A percentile compares a stretch with the other conserved stretches of the same genome.
These are phyloP conservation scores for Erythrobasidium hasegawianum DNA, from an alignment of 1,284 basidiomycete genomes.

Conservation along the genomic window DNA sequence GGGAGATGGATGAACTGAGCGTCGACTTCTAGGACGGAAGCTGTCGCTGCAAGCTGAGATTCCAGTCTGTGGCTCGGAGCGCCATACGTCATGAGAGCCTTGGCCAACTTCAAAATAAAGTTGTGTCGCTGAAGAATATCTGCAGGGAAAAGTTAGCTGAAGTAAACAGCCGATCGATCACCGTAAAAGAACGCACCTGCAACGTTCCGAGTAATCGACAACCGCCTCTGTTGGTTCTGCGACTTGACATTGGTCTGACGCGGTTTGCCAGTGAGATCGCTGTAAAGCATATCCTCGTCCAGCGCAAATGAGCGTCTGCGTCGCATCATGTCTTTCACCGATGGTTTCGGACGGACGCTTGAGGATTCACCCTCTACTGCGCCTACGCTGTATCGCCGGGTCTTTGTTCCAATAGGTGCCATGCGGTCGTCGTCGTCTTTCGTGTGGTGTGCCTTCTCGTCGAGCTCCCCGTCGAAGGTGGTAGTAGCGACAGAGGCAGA, in stretches of 20 bases:
- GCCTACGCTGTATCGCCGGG: conserved; percentile 5
- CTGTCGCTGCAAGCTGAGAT: conserved; percentile 71
- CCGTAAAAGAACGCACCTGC: conserved; percentile 27
- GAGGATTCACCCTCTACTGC: conserved; percentile 1
- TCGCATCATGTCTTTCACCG: conserved; percentile 16
- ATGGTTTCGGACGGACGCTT: conserved; percentile 6
- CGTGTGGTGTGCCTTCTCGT: not conserved
- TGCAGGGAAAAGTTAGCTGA: conserved; percentile 46
- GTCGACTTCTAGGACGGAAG: conserved; percentile 71
- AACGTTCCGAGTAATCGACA: conserved; percentile 36
- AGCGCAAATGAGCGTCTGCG: conserved; percentile 24
- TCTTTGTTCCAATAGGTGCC: conserved; percentile 5
- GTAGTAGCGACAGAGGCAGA: conserved; percentile 7
- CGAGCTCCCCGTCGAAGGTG: conserved; percentile 14
- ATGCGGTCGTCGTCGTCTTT: conserved; percentile 1
- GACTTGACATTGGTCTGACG: not conserved
- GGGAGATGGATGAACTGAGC: conserved; percentile 66
- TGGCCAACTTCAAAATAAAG: conserved; percentile 74
- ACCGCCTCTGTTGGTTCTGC: conserved; percentile 33
- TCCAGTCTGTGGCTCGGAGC: conserved; percentile 83
- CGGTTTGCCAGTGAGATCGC: conserved; percentile 16
- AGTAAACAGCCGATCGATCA: not conserved
- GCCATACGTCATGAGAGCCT: conserved; percentile 72
- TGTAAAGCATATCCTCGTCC: conserved; percentile 27
- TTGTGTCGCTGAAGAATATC: conserved; percentile 64